phyloP scores from a whole-genome alignment of 2,329 filamentous ascomycete species.

The Penicillium fuscoglaucum region DNA sequence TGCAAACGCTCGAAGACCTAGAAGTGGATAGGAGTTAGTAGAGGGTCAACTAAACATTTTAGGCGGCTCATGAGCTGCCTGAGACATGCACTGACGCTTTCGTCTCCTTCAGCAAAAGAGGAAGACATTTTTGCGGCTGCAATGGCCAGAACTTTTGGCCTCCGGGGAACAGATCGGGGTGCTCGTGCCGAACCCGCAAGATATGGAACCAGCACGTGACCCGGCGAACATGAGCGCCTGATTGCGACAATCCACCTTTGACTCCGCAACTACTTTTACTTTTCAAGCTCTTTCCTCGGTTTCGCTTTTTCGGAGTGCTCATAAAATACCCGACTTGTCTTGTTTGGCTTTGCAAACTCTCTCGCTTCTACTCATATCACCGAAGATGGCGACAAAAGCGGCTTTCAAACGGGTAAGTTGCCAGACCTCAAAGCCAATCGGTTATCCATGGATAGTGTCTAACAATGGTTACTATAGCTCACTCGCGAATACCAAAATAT shows the following conservation, averaged over 20 bases:
- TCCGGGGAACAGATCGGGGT: conserved; percentile 17
- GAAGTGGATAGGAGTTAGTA: conserved; percentile 13
- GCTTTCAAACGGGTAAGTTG: conserved; percentile 67
- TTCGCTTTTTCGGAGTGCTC: not conserved
- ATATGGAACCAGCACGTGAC: conserved; percentile 22
- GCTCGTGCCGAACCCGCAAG: conserved; percentile 19
- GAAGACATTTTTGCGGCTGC: conserved; percentile 46
- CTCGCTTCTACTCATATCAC: not conserved
- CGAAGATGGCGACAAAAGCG: conserved; percentile 67
- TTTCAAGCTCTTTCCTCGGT: not conserved
- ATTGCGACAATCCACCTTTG: conserved; percentile 7
- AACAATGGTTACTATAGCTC: conserved; percentile 44
- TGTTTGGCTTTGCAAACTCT: not conserved
- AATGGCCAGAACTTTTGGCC: conserved; percentile 31
- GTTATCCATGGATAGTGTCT: not conserved
- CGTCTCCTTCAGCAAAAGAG: conserved; percentile 44
- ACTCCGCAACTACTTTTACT: not conserved
- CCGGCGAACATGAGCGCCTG: conserved; percentile 17
- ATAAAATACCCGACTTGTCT: not conserved
- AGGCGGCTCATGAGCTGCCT: not conserved
- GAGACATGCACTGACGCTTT: conserved; percentile 34
- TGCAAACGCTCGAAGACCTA: conserved; percentile 41
- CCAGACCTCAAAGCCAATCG: not conserved
- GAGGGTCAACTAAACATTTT: not conserved
- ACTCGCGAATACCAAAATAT: conserved; percentile 66